Evolutionary conservation across 345 rosid genomes (phyloP), one percentile per base, ranked within the genome.

Genomic region (Hirschfeldia incana): DNA sequence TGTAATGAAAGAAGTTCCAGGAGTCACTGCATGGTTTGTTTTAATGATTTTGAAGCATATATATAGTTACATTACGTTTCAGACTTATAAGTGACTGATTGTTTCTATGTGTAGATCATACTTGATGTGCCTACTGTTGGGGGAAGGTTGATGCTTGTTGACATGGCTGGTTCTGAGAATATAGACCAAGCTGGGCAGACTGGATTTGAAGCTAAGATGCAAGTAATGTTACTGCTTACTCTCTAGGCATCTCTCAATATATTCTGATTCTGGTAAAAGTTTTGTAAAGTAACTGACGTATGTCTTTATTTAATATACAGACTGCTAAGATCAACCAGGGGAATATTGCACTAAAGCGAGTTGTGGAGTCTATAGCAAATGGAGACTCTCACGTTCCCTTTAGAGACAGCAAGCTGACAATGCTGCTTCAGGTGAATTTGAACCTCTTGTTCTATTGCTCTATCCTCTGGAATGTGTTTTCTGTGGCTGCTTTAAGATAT

Each of bases 161-260:
- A 95, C 70, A 95, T 95, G 99, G 99, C 99, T 60, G 99, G 99
- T 74, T 95, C 99, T 10, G 99, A 95, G 59, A 95, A 95, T 78
- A 93, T 95, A 33, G 99, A 95, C 75, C 98, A 93, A 83, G 99
- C 99, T 29, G 99, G 99, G 4, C 99, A 95, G 80, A 83, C 69
- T 37, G 95, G 94, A 59, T 89, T 88, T 82, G 99, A 95, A 83
- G 98, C 99, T 17, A 95, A 95, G 84, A 89, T 95, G 98, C 99
- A 95, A 92, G 99, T 93, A 82, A 75, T 67, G 17, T 61, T 13
- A 21, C 21, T 33, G 49, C 13, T 9, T 17, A 15, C 1, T 34
- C 63, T 70, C 10, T 32, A 7, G 4, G 3, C 49, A 1, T 58
- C 29, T 59, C 21, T 55, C 10, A 2, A 0, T 49, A 28, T 49